phyloP scores from a whole-genome alignment of 345 rosid species.

The Salix caprea region DNA sequence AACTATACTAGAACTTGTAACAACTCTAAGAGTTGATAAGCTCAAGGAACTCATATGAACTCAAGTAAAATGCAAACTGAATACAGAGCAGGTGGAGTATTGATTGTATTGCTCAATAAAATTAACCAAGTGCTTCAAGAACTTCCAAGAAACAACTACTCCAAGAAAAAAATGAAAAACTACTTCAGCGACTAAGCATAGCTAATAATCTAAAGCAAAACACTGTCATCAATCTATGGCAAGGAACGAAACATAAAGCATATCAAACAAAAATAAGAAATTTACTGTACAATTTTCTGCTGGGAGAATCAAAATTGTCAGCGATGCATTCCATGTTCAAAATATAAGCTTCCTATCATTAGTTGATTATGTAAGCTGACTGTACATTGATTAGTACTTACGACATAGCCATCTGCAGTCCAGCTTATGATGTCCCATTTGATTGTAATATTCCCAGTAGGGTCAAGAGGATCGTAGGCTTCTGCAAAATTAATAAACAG shows the following conservation, averaged over 20 bases:
- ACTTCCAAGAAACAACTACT: background rate
- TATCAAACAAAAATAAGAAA: background rate
- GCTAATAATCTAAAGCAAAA: background rate
- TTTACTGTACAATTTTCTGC: background rate
- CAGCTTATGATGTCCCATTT: slow-evolving; percentile 86
- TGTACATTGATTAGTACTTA: slow-evolving; percentile 28
- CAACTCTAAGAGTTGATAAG: background rate
- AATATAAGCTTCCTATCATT: too few relatives aligned
- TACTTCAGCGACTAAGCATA: background rate
- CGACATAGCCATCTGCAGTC: slow-evolving; percentile 85
- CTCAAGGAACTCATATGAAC: background rate
- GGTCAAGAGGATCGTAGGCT: slow-evolving; percentile 90
- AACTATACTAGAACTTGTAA: background rate
- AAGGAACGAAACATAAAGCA: background rate
- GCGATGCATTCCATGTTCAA: background rate
- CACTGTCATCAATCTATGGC: background rate
- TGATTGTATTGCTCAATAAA: background rate
- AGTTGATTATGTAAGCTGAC: background rate
- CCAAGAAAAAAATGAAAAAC: background rate
- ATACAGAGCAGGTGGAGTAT: background rate
- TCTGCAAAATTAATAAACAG: slow-evolving; percentile 29
- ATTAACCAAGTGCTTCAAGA: background rate
- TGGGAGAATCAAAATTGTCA: background rate
- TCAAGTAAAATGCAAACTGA: background rate
- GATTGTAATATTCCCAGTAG: slow-evolving; percentile 82